Evolutionary conservation across 805 yeast genomes (phyloP).

Genomic region (Myxozyma melibiosi): DNA sequence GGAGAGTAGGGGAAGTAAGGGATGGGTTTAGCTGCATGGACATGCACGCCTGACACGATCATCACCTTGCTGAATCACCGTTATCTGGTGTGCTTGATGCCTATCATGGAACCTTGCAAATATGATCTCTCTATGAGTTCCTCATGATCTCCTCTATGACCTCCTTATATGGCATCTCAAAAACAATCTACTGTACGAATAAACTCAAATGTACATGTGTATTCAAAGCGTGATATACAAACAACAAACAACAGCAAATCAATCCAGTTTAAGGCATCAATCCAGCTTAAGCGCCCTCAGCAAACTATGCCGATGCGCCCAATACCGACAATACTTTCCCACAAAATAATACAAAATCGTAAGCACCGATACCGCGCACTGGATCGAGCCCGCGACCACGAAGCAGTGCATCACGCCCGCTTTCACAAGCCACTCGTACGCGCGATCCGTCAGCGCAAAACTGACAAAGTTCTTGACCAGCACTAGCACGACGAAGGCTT

Average conservation of each 20-base stretch:
- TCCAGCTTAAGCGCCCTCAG: slow-evolving; percentile 9
- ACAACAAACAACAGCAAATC: background rate
- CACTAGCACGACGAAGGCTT: slow-evolving; percentile 27
- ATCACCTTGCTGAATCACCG: too few species aligned
- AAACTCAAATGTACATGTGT: background rate
- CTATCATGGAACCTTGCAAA: too few species aligned
- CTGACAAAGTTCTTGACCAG: slow-evolving; percentile 29
- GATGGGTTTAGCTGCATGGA: too few species aligned
- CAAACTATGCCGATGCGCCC: slow-evolving; percentile 16
- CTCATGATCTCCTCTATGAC: too few species aligned
- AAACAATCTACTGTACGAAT: background rate
- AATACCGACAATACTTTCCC: slow-evolving; percentile 26
- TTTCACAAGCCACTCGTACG: slow-evolving; percentile 25
- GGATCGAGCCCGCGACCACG: slow-evolving; percentile 32
- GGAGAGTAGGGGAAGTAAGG: background rate
- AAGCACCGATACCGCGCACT: slow-evolving; percentile 23
- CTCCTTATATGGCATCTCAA: too few species aligned
- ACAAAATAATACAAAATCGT: slow-evolving; percentile 23
- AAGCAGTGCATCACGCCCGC: slow-evolving; percentile 23
- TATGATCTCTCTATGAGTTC: too few species aligned
- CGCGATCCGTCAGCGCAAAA: slow-evolving; percentile 29
- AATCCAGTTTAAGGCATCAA: background rate
- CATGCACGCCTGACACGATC: too few species aligned
- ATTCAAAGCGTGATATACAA: background rate
- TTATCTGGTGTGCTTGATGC: too few species aligned